These are phyloP conservation scores for Pestalotiopsis sp. DNA, from an alignment of 2,329 filamentous ascomycete species.

Conservation along the genomic window DNA sequence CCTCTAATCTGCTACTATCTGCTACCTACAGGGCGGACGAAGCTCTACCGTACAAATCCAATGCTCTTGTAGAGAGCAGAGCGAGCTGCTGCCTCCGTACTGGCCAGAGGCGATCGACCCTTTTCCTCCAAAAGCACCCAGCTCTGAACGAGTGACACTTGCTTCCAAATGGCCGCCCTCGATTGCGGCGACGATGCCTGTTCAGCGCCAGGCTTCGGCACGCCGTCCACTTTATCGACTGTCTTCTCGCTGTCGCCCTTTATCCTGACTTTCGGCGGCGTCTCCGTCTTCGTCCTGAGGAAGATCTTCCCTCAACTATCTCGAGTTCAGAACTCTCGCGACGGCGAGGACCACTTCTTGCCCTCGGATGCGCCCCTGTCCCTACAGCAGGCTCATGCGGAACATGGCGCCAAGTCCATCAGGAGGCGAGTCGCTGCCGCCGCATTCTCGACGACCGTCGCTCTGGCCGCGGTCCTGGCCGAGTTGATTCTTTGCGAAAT, in stretches of 20 bases:
- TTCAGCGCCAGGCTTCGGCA: conserved; percentile 45
- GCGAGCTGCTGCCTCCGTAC: not conserved
- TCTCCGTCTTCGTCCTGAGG: conserved; percentile 64
- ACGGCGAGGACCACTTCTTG: conserved; percentile 64
- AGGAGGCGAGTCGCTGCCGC: conserved; percentile 57
- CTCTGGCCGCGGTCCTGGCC: conserved; percentile 75
- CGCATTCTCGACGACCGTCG: conserved; percentile 78
- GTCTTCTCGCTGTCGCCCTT: conserved; percentile 71
- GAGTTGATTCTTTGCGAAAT: conserved; percentile 86
- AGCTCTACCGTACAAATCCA: not conserved
- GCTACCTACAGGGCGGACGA: not conserved
- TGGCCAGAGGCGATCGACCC: not conserved
- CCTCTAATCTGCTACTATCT: not conserved
- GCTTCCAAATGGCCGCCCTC: conserved; percentile 36
- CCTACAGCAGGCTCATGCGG: conserved; percentile 61
- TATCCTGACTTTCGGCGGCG: conserved; percentile 67
- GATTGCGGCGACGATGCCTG: conserved; percentile 64
- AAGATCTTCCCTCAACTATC: conserved; percentile 76
- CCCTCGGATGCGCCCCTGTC: conserved; percentile 63
- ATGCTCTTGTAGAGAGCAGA: not conserved
- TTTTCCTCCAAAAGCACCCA: not conserved
- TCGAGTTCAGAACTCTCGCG: conserved; percentile 49
- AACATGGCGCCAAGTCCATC: conserved; percentile 56
- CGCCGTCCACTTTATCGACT: conserved; percentile 46
- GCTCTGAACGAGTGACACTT: not conserved